Base-by-base conservation (phyloP, 164 flowering plant genomes). In the Dillenia suffruticosa region DNA sequence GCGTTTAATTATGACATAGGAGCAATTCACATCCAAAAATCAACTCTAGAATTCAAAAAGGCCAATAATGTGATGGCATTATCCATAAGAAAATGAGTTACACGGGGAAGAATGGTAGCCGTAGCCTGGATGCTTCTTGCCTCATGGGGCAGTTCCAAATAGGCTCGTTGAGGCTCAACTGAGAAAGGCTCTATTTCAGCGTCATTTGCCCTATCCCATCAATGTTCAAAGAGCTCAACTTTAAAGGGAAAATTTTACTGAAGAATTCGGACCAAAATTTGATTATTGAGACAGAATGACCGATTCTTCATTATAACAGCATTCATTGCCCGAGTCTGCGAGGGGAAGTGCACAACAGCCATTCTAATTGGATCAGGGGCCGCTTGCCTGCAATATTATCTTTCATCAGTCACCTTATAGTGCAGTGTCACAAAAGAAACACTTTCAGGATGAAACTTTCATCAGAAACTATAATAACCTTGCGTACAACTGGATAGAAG, bases 241-340 rank as follows among this genome's bases (percentile, higher is more conserved):
- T 49, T 3, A 45, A 44, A 32, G 48, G n/a, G 13, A 1, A 45
- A 46, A 4, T 56, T 48, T 70, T 78, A 90, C 60, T 86, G 83
- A 14, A 90, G 92, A 72, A 84, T 80, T 59, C 80, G 86, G 65
- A 83, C 52, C 9, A 47, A 53, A 48, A 90, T 68, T 71, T 76
- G 85, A 62, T 64, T 74, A 62, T 86, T 90, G 61, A 80, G 85
- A 73, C 87, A 83, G 65, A 84, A 83, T 58, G 74, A 63, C 56
- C 81, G 65, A 62, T 84, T 86, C 80, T 82, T 90, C 50, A 69
- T 68, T 52, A 84, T 67, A 56, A 63, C 69, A 40, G 89, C 90
- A 68, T 71, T 75, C 81, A 72, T 83, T 45, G 97, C 95, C 62
- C 73, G 70, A 2, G 67, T 64, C 54, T 64, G 81, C n/a, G 95